These are phyloP conservation scores for Curvularia eragrostidis DNA, from an alignment of 2,329 filamentous ascomycete species.

Conservation along the genomic window DNA sequence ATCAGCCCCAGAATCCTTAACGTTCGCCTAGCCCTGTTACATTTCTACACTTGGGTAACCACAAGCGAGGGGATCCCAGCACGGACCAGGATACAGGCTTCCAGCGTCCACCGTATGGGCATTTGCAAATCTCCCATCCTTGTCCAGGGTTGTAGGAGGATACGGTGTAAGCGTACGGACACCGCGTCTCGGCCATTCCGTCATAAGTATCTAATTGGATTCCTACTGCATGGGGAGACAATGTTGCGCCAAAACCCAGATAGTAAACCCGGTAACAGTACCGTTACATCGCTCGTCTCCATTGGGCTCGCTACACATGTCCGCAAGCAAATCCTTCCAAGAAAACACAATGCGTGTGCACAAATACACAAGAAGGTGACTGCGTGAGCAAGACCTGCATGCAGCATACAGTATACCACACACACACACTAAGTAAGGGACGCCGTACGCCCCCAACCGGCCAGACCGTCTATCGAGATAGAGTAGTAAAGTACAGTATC, in stretches of 20 bases:
- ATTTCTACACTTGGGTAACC: slow-evolving; percentile 1
- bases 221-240: not conserved
- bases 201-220: not conserved
- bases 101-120: not conserved
- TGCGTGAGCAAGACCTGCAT: not conserved
- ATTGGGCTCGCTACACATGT: not conserved
- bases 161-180: not conserved
- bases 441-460: not conserved
- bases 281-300: not conserved
- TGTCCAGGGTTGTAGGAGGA: not conserved
- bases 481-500: not conserved
- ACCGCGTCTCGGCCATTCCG: not conserved
- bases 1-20: not conserved
- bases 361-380: not conserved
- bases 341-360: not conserved
- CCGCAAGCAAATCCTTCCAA: not conserved
- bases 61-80: not conserved
- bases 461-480: not conserved
- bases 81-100: not conserved
- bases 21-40: slow-evolving; percentile 12
- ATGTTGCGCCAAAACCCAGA: not conserved
- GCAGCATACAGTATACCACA: not conserved
- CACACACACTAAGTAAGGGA: not conserved
- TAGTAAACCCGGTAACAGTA: not conserved
- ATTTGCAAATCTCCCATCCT: not conserved